Percentiles rank a stretch among this genome's conserved stretches.
Evolutionary conservation across 2,329 filamentous ascomycete genomes (phyloP).

Genomic region (Colletotrichum phormii): DNA sequence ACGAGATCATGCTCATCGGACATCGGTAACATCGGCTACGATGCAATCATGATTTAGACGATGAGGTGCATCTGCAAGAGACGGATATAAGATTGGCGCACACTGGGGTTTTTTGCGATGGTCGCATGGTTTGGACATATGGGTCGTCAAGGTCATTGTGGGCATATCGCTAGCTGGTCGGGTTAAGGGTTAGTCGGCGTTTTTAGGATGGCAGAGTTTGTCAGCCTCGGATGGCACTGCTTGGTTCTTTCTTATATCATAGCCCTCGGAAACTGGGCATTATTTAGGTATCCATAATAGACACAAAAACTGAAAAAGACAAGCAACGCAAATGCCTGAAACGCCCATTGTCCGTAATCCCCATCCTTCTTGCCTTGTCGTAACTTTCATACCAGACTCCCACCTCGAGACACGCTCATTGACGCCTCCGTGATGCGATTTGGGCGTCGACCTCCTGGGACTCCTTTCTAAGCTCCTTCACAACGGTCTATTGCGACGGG

Average conservation of each 20-base stretch:
- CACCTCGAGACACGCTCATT: not conserved
- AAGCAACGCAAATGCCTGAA: constrained; percentile 16
- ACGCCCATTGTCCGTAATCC: constrained; percentile 9
- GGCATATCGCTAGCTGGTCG: constrained; percentile 10
- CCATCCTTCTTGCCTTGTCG: not conserved
- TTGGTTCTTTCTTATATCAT: not conserved
- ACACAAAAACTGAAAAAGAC: not conserved
- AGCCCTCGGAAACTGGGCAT: constrained; percentile 22
- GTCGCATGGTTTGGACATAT: constrained; percentile 28
- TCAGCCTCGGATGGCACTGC: not conserved
- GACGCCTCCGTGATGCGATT: constrained; percentile 44
- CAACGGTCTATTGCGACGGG: constrained; percentile 59
- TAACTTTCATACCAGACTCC: not conserved
- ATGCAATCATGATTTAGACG: not conserved
- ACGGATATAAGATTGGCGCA: constrained; percentile 16
- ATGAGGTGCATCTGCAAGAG: constrained; percentile 11
- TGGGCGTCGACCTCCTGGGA: constrained; percentile 62
- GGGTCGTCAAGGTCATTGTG: constrained; percentile 20
- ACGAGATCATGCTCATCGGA: constrained; percentile 62
- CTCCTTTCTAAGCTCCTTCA: constrained; percentile 70
- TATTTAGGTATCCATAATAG: constrained; percentile 29
- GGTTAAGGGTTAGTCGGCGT: constrained; percentile 17
- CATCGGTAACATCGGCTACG: constrained; percentile 51
- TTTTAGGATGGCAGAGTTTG: constrained; percentile 1
- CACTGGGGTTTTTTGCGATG: constrained; percentile 1